Base-by-base conservation (phyloP, 768 basidiomycete species). In the Cyathus striatus region DNA sequence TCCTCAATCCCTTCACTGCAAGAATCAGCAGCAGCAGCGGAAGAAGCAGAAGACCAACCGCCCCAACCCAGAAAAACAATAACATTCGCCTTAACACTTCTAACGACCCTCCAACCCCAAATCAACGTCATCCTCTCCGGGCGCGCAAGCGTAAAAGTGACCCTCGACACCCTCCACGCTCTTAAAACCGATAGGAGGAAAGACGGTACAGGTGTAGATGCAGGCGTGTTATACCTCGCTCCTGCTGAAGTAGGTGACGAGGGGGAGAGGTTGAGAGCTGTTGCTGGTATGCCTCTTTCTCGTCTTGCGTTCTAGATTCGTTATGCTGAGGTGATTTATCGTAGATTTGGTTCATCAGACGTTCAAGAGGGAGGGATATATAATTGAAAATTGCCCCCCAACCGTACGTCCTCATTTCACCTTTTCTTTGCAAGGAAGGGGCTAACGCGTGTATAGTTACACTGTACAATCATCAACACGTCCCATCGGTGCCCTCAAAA, bases 211-310 rank as follows among this genome's bases (percentile, higher is more conserved):
- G 30, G 12, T 3, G 17, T 53, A 1, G 45, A 65, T 33, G 79
- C 79, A 4, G 73, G 79, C 42, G 76, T 83, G 17, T 64, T 85
- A 20, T 83, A 73, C 65, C 48, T 73, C 9, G 79, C 77, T 1
- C 80, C 83, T 58, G 46, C 55, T 36, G 59, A 66, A 41, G 49
- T 51, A 7, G 60, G 64, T 23, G 49, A 56, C 5, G 44, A 59
- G 18, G 46, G 46, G 2, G 27, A 20, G n/a, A 48, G 57, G 10
- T 48, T 72, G 4, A 48, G 50, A 23, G 49, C 39, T 2, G 54
- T 72, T 3, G 61, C 58, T 23, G 58, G 69, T 68, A 45, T 5
- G 61, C n/a, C n/a, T n/a, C n/a, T 45, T 25, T 16, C 12, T 34
- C 22, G 1, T 23, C 17, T 5, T 32, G 9, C 7, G 16, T 2